Conservation (phyloP, 148 eudicot species). For the Vaccinium corymbosum region DNA sequence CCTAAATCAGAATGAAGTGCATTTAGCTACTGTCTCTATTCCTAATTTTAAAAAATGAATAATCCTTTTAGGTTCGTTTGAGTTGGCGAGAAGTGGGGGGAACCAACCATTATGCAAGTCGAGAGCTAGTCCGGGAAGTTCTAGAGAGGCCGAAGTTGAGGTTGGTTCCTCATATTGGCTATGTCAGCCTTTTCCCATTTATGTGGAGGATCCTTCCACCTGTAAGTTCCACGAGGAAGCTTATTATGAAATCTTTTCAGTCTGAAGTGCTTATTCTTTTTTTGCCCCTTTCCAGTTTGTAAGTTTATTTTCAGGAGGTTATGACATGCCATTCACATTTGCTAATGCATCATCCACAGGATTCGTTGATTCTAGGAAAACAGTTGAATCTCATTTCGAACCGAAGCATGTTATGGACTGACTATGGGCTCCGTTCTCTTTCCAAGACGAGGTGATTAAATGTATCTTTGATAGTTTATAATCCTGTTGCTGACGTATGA, state of each 20-base stretch:
- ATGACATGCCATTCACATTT: neutral
- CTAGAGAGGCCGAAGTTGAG: conserved; percentile 62
- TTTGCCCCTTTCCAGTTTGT: neutral
- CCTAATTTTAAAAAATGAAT: neutral
- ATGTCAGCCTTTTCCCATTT: conserved; percentile 89
- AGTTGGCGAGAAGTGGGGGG: conserved; percentile 48
- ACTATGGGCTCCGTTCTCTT: conserved; percentile 83
- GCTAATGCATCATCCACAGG: conserved; percentile 34
- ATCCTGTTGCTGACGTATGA: neutral
- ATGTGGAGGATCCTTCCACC: conserved; percentile 79
- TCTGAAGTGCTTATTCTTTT: neutral
- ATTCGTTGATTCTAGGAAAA: conserved; percentile 69
- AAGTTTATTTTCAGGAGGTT: neutral
- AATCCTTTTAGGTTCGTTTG: conserved; percentile 61
- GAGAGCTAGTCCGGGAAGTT: conserved; percentile 79
- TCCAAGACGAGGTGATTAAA: conserved; percentile 67
- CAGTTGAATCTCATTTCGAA: conserved; percentile 92
- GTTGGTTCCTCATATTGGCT: conserved; percentile 93
- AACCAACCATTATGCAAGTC: conserved; percentile 49
- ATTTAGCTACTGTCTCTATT: neutral
- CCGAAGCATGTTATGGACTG: conserved; percentile 71
- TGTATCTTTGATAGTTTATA: neutral
- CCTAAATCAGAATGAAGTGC: neutral
- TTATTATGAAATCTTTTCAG: neutral
- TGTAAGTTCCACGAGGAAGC: conserved; percentile 49